Evolutionary conservation across 1,284 basidiomycete genomes (phyloP), one percentile per base, ranked within the genome.

Genomic region (Schizopora paradoxa): DNA sequence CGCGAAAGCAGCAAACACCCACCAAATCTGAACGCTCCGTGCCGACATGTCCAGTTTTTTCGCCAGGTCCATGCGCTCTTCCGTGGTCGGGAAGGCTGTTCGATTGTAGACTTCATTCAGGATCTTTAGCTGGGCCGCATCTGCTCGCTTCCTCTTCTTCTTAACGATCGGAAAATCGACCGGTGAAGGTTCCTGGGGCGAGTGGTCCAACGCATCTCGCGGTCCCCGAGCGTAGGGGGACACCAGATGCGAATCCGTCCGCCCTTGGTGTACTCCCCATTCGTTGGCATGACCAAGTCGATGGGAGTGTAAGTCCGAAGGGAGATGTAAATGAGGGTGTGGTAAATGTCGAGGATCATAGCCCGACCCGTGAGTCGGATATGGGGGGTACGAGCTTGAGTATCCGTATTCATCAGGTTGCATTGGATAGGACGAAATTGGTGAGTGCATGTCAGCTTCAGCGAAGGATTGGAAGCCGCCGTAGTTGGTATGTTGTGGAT

Each of bases 11-110:
- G 50, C 48, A 27, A 47, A 34, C 44, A 56, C 73, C 55, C 61
- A 87, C 86, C 86, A 90, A 51, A 90, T 90, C 61, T 90, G 86
- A 52, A 90, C 87, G 54, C 85, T 88, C 54, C 86, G 69, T 27
- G 86, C 76, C 33, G 84, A 81, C 86, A 90, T 90, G 54, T 84
- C 84, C 51, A 90, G 67, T 54, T 76, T 70, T 52, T 80, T 82
- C 6, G 87, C 87, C 34, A 90, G 66, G 28, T 78, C 78, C 38
- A 77, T 70, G n/a, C 86, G 77, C 61, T 90, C 86, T 61, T 88
- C 86, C 13, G 86, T 90, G 6, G 86, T 86, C 18, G 86, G 86
- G 58, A 90, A 90, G 14, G 86, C 84, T 1, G 87, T 90, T 47
- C 86, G 76, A 50, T 69, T 70, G 59, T 88, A 90, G 0, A 79